Base-by-base conservation (phyloP, 2,329 filamentous ascomycete genomes). In the Pochonia chlamydosporia region DNA sequence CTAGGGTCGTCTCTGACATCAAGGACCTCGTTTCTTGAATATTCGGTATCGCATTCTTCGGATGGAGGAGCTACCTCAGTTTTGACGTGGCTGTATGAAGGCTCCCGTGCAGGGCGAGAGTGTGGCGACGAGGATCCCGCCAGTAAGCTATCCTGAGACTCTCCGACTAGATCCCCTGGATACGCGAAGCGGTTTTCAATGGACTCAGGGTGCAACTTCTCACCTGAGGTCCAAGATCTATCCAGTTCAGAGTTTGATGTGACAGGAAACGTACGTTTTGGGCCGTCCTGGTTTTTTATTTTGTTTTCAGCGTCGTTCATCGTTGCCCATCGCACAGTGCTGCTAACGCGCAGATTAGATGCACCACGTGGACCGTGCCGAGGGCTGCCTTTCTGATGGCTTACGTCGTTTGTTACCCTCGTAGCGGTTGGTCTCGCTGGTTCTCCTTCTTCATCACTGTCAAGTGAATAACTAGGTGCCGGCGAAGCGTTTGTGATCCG, bases 401-500 rank as follows among this genome's bases (percentile, higher is more conserved):
- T n/a, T n/a, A n/a, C n/a, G n/a, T n/a, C n/a, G n/a, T n/a, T n/a
- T n/a, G n/a, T n/a, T n/a, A n/a, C n/a, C n/a, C n/a, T n/a, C n/a
- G n/a, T n/a, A n/a, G n/a, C n/a, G n/a, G n/a, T n/a, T n/a, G n/a
- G n/a, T n/a, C n/a, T n/a, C n/a, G n/a, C 9, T 28, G 20, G 5
- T 10, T 41, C 14, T 16, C 23, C 11, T 28, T 16, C 24, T 8
- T 41, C 36, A 5, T 40, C 30, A 31, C 23, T 40, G 46, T 50
- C 50, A 13, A n/a, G 10, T 7, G 23, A 37, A 28, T 43, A 61
- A 55, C 73, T 79, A n/a, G 65, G 63, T 13, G 62, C 61, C 3
- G 81, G 81, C 3, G 69, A 66, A 13, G 79, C 81, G 59, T 85
- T 85, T 20, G 71, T 82, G 47, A 85, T 83, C 30, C 78, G 74